Base-by-base conservation (phyloP, 2,329 filamentous ascomycete species). In the Trichoderma cornu-damae region DNA sequence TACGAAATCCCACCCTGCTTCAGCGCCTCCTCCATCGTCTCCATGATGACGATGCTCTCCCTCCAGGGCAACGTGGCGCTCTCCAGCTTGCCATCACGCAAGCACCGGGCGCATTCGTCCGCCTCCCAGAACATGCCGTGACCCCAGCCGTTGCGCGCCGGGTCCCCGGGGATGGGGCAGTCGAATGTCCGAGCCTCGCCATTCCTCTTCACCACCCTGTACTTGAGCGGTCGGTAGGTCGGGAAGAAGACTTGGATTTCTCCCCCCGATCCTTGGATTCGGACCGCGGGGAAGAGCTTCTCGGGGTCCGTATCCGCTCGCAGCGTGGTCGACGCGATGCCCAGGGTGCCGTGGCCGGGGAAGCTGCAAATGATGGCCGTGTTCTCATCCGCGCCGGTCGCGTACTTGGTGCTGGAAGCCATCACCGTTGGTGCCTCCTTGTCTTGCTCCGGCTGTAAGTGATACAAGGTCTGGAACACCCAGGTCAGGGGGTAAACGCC, bases 71-170 rank as follows among this genome's bases (percentile, higher is more conserved):
- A 74, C 11, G 79, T 80, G 47, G 81, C 79, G 68, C 89, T 90
- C 77, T 96, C 86, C 66, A 86, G 81, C 73, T 84, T 84, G 20
- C 90, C 89, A 68, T 94, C 90, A 42, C 87, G 78, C 58, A 96
- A 68, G 63, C 87, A 89, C 44, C 85, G 79, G 26, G 86, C 89
- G 62, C 83, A 87, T 75, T 90, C 89, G 69, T 92, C 89, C 1
- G 89, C 89, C 70, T 92, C 88, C 87, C 87, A 93, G 74, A 90
- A 94, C 89, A 95, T 94, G 49, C 90, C 90, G 62, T 90, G 86
- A 9, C 89, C 90, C 73, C 75, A 79, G 62, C 67, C 63, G 24
- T 73, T 68, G 30, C 77, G 73, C 62, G 72, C 74, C 22, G 71
- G 64, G 64, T 84, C 80, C 56, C 69, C 68, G 38, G 81, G 81